Conservation (phyloP, 495 filamentous ascomycete species). For the Hypoxylon lenormandii region DNA sequence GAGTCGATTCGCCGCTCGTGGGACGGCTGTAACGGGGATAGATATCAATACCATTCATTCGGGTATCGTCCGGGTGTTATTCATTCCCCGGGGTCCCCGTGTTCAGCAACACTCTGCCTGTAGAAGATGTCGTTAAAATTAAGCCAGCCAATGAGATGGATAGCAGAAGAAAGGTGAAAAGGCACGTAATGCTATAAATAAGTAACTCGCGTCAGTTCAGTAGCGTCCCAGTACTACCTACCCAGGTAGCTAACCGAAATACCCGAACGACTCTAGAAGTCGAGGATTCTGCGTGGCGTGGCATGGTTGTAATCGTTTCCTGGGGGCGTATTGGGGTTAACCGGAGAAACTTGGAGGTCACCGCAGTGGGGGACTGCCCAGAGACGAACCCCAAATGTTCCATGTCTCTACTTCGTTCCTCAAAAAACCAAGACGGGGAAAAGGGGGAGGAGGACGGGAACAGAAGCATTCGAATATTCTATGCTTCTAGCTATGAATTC, state of each 20-base stretch:
- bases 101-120: neutral
- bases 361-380: slow-evolving; percentile 4
- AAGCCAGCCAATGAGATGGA: slow-evolving; percentile 24
- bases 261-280: slow-evolving; percentile 30
- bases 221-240: slow-evolving; percentile 27
- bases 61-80: neutral
- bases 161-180: slow-evolving; percentile 7
- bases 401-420: neutral
- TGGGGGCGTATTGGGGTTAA: slow-evolving; percentile 37
- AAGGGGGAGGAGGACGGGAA: slow-evolving; percentile 1
- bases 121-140: slow-evolving; percentile 32
- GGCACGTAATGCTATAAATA: slow-evolving; percentile 39
- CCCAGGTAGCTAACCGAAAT: slow-evolving; percentile 39
- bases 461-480: slow-evolving; percentile 10
- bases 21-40: slow-evolving; percentile 6
- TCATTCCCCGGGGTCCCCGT: neutral
- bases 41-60: neutral
- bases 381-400: slow-evolving; percentile 15
- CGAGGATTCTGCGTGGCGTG: slow-evolving; percentile 10
- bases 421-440: neutral
- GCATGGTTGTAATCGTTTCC: slow-evolving; percentile 11
- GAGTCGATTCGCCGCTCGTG: neutral
- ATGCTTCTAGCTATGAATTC: slow-evolving; percentile 1
- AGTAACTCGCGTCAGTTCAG: slow-evolving; percentile 27
- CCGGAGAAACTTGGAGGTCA: slow-evolving; percentile 32